Base-by-base conservation (phyloP, 495 filamentous ascomycete genomes). In the Penicillium nucicola region DNA sequence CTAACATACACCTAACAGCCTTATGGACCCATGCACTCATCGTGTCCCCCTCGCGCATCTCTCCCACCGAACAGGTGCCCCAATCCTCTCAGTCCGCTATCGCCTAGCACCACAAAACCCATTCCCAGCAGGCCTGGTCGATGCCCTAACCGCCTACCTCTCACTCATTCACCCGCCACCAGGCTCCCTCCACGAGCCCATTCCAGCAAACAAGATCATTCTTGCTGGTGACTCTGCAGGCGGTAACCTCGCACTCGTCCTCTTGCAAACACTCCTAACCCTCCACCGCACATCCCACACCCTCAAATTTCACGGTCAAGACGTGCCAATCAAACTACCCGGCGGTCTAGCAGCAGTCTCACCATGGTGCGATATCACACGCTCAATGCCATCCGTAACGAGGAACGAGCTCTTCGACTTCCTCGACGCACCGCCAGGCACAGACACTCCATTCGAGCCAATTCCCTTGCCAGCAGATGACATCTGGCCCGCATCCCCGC, bases 221-320 rank as follows among this genome's bases (percentile, higher is more conserved):
- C 69, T 96, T 40, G 79, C 84, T 9, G 92, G 92, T n/a, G 92
- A 97, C 64, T 89, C 84, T 25, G 92, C 92, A 0, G 92, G 92
- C 19, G 92, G 88, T 7, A 89, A 90, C 51, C 78, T 97, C 4
- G 66, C 70, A 10, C 72, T 92, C 3, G 78, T 81, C 5, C 82
- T 97, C 0, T 68, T 91, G 1, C 89, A 89, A 60, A 78, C 84
- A 1, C 60, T 96, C 3, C 75, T 96, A 7, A 82, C 91, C 33
- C 72, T 95, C 15, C 78, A 80, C 30, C 84, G 83, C 19, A 57
- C 66, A 11, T 66, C 70, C 2, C 71, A 69, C 5, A 77, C 67
- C 11, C 60, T 90, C 38, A 34, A 39, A n/a, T 96, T 88, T 76
- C 82, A 90, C 48, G 83, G 84, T 38, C 53, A 70, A 15, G 60